These are phyloP conservation scores for Penicillium desertorum DNA, from an alignment of 495 filamentous ascomycete species.

Conservation along the genomic window DNA sequence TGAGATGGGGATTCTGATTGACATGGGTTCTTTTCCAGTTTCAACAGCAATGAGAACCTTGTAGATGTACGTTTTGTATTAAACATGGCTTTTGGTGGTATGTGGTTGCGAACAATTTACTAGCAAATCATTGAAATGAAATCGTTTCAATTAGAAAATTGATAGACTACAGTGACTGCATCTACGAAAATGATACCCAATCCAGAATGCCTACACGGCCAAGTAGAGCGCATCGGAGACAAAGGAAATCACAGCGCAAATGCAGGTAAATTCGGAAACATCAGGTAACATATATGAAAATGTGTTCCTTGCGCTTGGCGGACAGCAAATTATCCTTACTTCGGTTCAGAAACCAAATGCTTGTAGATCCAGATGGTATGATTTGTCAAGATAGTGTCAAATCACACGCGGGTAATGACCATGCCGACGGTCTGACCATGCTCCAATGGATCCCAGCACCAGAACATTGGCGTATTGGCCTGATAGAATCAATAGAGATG, in stretches of 20 bases:
- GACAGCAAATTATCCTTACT: neutral
- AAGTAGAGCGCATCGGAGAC: neutral
- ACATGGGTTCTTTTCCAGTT: neutral
- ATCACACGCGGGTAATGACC: conserved; percentile 3
- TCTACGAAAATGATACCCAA: neutral
- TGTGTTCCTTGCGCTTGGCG: conserved; percentile 1
- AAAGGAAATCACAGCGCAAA: conserved; percentile 2
- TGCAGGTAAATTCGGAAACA: conserved; percentile 2
- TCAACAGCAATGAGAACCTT: neutral
- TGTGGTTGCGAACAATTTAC: neutral
- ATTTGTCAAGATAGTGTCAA: neutral
- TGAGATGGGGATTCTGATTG: conserved; percentile 5
- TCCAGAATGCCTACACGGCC: neutral
- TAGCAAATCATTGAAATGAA: neutral
- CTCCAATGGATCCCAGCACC: neutral
- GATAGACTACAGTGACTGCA: conserved; percentile 2
- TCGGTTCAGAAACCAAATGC: neutral
- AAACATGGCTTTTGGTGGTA: conserved; percentile 1
- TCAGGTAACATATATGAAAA: conserved; percentile 5
- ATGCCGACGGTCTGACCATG: neutral
- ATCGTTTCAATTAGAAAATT: neutral
- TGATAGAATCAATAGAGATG: neutral
- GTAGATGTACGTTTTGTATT: neutral
- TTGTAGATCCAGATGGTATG: neutral
- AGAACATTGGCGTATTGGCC: neutral